Conservation (phyloP, 2,329 filamentous ascomycete species). For the Triangularia setosa region DNA sequence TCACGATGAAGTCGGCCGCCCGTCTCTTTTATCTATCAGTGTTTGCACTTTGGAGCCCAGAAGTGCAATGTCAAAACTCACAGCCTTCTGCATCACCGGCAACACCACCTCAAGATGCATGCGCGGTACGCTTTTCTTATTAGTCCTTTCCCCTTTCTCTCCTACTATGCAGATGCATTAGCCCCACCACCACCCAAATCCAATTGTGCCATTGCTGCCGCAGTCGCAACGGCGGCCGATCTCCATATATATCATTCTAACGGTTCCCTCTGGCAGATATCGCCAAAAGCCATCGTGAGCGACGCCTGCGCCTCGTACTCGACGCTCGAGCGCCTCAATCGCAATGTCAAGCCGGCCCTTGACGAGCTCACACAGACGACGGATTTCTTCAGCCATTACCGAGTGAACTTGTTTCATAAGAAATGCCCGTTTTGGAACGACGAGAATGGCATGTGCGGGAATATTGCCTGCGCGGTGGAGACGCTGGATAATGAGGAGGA, state of each 20-base stretch:
- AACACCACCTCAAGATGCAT: constrained; percentile 41
- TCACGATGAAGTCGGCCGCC: constrained; percentile 49
- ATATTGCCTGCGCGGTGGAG: constrained; percentile 92
- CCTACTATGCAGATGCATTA: constrained; percentile 20
- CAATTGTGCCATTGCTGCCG: constrained; percentile 1
- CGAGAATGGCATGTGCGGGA: constrained; percentile 89
- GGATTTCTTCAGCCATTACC: constrained; percentile 98
- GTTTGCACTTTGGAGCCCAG: constrained; percentile 51
- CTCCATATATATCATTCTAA: constrained; percentile 38
- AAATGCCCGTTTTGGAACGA: constrained; percentile 96
- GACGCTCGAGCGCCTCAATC: constrained; percentile 81
- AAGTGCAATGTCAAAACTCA: constrained; percentile 42
- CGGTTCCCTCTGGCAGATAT: constrained; percentile 58
- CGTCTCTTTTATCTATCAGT: constrained; percentile 54
- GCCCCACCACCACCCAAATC: constrained; percentile 13
- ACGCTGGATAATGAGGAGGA: constrained; percentile 94
- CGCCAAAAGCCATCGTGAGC: constrained; percentile 81
- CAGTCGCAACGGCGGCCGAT: constrained; percentile 9
- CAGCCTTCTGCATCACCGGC: constrained; percentile 20
- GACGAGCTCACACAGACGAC: constrained; percentile 79
- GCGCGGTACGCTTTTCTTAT: constrained; percentile 45
- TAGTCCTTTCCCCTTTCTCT: constrained; percentile 18
- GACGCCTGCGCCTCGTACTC: constrained; percentile 94
- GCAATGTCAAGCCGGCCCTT: constrained; percentile 69
- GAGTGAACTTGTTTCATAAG: constrained; percentile 90